Evolutionary conservation across 1,284 basidiomycete species (phyloP).

Genomic region (Puccinia hordei): DNA sequence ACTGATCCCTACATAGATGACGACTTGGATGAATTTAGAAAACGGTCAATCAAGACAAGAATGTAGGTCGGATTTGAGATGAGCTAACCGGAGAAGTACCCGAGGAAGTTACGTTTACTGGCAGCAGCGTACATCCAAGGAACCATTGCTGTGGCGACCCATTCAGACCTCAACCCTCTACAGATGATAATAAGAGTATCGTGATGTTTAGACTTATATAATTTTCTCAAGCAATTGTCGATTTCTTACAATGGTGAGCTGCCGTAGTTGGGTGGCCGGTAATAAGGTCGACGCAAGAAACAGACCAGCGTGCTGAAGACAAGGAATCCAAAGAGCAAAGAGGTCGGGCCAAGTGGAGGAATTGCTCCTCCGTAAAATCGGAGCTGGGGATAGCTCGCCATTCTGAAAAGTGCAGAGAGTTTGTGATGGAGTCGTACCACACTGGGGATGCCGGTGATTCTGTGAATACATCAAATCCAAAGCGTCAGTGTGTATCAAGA

Average conservation of each 20-base stretch:
- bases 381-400: constrained; percentile 32
- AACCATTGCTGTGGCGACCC: constrained; percentile 41
- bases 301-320: constrained; percentile 21
- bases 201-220: not conserved
- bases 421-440: constrained; percentile 18
- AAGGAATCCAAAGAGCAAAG: constrained; percentile 31
- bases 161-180: constrained; percentile 42
- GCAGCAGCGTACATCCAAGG: constrained; percentile 31
- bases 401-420: constrained; percentile 17
- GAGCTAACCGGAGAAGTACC: constrained; percentile 24
- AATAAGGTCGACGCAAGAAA: constrained; percentile 24
- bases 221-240: not conserved
- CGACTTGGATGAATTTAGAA: not conserved
- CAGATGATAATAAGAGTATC: not conserved
- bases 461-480: not conserved
- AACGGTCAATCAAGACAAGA: not conserved
- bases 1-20: constrained; percentile 12
- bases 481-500: not conserved
- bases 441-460: constrained; percentile 15
- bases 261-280: constrained; percentile 17
- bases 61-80: too few relatives aligned
- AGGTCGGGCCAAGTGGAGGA: constrained; percentile 28
- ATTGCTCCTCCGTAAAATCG: constrained; percentile 5
- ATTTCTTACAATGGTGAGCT: constrained; percentile 32
- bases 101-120: constrained; percentile 21